Conservation (phyloP, 208 protist species). For the Acanthamoeba castellanii region DNA sequence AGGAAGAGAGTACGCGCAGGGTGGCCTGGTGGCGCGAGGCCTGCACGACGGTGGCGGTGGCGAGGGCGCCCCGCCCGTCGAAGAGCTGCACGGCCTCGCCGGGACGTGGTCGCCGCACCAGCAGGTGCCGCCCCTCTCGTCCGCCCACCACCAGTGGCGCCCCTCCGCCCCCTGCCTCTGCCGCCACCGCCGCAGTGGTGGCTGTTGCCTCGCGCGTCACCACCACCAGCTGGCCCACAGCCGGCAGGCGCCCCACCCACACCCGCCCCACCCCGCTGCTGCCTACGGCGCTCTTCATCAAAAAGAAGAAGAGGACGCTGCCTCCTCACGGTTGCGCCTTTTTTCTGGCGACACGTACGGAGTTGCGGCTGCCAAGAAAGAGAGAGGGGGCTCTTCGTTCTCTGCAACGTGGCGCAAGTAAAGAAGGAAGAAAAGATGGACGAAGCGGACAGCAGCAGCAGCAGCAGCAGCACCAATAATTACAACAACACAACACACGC, state of each 20-base stretch:
- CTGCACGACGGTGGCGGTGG: constrained; percentile 18
- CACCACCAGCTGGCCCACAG: background rate
- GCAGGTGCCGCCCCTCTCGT: constrained; percentile 5
- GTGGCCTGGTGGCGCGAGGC: background rate
- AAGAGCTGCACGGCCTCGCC: constrained; percentile 52
- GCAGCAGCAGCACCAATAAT: no score
- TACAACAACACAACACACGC: no score
- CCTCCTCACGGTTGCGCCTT: no score
- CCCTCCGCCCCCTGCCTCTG: background rate
- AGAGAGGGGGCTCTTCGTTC: no score
- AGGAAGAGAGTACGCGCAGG: background rate
- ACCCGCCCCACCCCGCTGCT: constrained; percentile 15
- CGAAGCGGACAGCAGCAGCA: no score
- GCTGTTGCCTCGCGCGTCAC: background rate
- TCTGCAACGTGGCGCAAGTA: no score
- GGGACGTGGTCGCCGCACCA: background rate
- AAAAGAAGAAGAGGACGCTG: no score
- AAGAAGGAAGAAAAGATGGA: no score
- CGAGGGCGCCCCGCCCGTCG: constrained; percentile 17
- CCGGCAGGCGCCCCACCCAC: constrained; percentile 16
- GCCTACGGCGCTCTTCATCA: no score
- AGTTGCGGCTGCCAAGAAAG: no score
- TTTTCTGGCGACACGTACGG: no score
- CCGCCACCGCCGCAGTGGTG: no score
- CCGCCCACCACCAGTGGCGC: background rate